A percentile compares a stretch with the other conserved stretches of the same genome.
phyloP scores from a whole-genome alignment of 441 rosid genomes.

The Capsella rubella region DNA sequence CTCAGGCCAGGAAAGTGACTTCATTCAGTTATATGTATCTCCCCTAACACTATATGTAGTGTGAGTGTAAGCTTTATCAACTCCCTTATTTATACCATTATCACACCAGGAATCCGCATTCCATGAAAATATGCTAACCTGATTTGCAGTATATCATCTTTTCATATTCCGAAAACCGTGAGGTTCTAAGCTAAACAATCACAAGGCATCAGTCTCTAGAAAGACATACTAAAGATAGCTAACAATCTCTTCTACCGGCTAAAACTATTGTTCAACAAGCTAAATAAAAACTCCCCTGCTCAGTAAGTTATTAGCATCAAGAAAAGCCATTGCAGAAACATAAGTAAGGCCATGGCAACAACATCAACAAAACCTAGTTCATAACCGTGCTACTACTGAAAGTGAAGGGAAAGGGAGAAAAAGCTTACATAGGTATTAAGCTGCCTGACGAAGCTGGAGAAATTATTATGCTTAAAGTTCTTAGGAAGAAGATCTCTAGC shows the following conservation, averaged over 20 bases:
- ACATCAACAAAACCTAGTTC: background rate
- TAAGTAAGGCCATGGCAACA: background rate
- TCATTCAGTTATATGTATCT: background rate
- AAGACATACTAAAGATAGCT: constrained; percentile 6
- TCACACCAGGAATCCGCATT: background rate
- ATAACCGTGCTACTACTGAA: background rate
- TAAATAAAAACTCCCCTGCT: background rate
- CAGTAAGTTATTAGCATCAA: background rate
- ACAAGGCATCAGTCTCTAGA: background rate
- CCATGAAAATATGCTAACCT: background rate
- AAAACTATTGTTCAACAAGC: background rate
- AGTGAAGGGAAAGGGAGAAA: constrained; percentile 8
- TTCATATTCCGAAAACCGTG: background rate
- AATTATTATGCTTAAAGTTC: constrained; percentile 88
- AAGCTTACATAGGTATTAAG: constrained; percentile 75
- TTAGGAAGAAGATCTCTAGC: constrained; percentile 84
- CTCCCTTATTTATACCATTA: background rate
- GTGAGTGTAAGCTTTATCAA: constrained; percentile 6
- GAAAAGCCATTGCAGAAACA: constrained; percentile 8
- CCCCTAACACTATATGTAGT: background rate
- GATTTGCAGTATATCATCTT: background rate
- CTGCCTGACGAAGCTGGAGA: constrained; percentile 95
- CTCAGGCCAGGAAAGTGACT: background rate
- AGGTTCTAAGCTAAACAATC: constrained; percentile 4
- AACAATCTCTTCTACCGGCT: constrained; percentile 9